Base-by-base conservation (phyloP, 179 eudicot species). In the Dionaea muscipula region DNA sequence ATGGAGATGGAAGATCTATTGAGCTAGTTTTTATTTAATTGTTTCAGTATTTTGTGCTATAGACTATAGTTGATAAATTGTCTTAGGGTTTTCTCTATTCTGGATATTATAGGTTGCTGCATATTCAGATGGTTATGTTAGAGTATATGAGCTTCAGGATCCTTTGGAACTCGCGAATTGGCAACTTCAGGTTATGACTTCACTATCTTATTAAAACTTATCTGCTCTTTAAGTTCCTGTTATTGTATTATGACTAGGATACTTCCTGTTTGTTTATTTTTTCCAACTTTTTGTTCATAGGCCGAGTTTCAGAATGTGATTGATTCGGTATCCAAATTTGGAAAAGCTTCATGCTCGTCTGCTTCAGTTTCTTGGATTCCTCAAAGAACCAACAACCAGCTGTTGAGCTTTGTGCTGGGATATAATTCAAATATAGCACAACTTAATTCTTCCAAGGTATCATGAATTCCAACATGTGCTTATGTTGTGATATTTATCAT, bases 261-360 rank as follows among this genome's bases (percentile, higher is more conserved):
- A 18, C 2, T 43, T 43, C 9, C 10, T 43, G n/a, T 18, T 43
- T n/a, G 19, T 43, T 17, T 43, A 15, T 18, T 17, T 17, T 38
- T 46, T 7, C 1, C 26, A 0, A 7, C 17, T 36, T 15, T 22
- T 18, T 56, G 23, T 66, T 46, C 57, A 22, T 70, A 91, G 98
- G 98, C 98, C 19, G 95, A 91, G 49, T 84, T 86, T 66, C 96
- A 78, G 75, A 91, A 91, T 76, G 85, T 79, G 48, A 74, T 80
- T 49, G 91, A 79, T 63, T 62, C 87, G 24, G 84, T 84, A 5
- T 75, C 96, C 11, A 91, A 87, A 80, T 59, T 70, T 69, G 78
- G 78, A 41, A 82, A 75, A 51, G 88, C 67, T 56, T 69, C 82
- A 55, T 82, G 86, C 64, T 31, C 57, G 52, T 82, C 98, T 39